Base-by-base conservation (phyloP, 148 eudicot species). In the Fallopia convolvulus region DNA sequence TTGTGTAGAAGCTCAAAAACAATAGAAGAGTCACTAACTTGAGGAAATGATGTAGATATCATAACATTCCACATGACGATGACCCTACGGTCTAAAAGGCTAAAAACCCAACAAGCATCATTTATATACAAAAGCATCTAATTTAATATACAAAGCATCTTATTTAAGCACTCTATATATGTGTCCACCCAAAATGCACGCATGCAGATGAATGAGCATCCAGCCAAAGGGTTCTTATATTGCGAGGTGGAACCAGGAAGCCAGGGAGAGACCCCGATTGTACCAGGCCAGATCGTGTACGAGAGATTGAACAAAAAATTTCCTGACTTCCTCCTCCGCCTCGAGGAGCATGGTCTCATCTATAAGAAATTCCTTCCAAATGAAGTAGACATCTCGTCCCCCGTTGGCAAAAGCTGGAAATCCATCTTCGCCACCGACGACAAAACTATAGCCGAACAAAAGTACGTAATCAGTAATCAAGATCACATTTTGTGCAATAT, bases 11-110 rank as follows among this genome's bases (percentile, higher is more conserved):
- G 18, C 18, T 33, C 32, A 14, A 21, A n/a, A 61, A 77, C 74
- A 60, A 21, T 18, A 77, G 56, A 1, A 77, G 26, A 3, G 11
- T 77, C 55, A 46, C 79, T 53, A 13, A 12, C 73, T 63, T 77
- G 41, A 46, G 79, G 72, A 77, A 63, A 65, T n/a, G 72, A 65
- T n/a, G 72, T 56, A 21, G 72, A 46, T 20, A 77, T 77, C 72
- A 77, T 77, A 30, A 77, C 79, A 77, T 77, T 77, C 79, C 79
- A 77, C 21, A 70, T 65, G 32, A 77, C 79, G 42, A n/a, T 18
- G 66, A 65, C 79, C 46, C 58, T 77, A n/a, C 46, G 46, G 6
- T 18, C 21, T 72, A 77, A 65, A 32, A 73, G 56, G 66, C 66
- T 49, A 46, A 77, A 77, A 77, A 77, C 79, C 11, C 60, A 26